Conservation (phyloP, 768 basidiomycete genomes). For the Panellus pusillus region DNA sequence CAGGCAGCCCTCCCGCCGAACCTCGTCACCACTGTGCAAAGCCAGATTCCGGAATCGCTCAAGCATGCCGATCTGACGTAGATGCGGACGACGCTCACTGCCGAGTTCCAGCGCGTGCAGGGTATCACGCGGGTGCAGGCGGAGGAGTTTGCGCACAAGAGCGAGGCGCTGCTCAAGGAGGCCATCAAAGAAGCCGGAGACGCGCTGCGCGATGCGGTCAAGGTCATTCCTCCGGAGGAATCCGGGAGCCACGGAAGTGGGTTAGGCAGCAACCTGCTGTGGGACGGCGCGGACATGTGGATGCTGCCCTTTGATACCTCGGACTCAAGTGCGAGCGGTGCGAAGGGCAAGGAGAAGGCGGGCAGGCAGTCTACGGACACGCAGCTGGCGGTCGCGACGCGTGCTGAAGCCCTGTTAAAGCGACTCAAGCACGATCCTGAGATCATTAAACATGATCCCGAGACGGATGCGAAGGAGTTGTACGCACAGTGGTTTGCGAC, state of each 20-base stretch:
- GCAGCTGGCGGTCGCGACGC: slow-evolving; percentile 61
- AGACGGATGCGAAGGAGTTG: slow-evolving; percentile 53
- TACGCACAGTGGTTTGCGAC: slow-evolving; percentile 59
- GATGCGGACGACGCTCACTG: slow-evolving; percentile 59
- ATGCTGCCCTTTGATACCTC: slow-evolving; percentile 54
- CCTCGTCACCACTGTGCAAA: slow-evolving; percentile 66
- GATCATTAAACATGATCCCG: slow-evolving; percentile 77
- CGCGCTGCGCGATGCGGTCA: slow-evolving; percentile 84
- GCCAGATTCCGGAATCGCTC: slow-evolving; percentile 64
- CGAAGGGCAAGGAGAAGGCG: slow-evolving; percentile 34
- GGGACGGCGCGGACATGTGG: slow-evolving; percentile 91
- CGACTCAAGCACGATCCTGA: slow-evolving; percentile 74
- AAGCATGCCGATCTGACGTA: slow-evolving; percentile 68
- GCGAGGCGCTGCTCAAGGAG: slow-evolving; percentile 61
- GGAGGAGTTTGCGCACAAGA: slow-evolving; percentile 82
- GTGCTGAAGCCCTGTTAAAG: slow-evolving; percentile 75
- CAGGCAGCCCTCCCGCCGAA: slow-evolving; percentile 76
- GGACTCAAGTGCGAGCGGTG: slow-evolving; percentile 32
- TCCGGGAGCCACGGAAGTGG: slow-evolving; percentile 24
- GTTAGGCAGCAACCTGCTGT: slow-evolving; percentile 35
- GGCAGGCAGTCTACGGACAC: slow-evolving; percentile 33
- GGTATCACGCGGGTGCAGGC: slow-evolving; percentile 74
- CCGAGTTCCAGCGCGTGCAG: slow-evolving; percentile 73
- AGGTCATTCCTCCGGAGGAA: slow-evolving; percentile 84
- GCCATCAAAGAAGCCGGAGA: slow-evolving; percentile 81